phyloP scores from a whole-genome alignment of 2,329 filamentous ascomycete genomes.

The Parascedosporium putredinis region DNA sequence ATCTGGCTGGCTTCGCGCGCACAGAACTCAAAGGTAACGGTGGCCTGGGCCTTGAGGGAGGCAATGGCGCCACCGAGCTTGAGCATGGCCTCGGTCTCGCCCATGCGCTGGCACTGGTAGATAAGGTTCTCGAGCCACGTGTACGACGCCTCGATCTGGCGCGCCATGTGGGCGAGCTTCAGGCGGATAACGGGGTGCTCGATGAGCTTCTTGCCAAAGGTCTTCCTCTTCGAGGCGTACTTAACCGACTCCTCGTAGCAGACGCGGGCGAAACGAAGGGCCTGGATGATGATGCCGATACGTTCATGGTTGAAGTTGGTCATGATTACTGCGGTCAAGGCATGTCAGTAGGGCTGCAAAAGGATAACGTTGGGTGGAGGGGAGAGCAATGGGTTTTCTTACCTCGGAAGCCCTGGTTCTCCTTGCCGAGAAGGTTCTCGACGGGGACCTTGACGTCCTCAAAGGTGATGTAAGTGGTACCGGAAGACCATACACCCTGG shows the following conservation, averaged over 20 bases:
- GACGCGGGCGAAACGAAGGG: slow-evolving; percentile 85
- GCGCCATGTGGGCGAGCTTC: slow-evolving; percentile 96
- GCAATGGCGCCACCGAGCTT: slow-evolving; percentile 92
- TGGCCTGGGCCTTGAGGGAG: slow-evolving; percentile 85
- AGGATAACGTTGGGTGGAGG: too few species aligned
- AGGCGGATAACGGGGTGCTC: slow-evolving; percentile 95
- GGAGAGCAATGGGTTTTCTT: too few species aligned
- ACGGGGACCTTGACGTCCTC: slow-evolving; percentile 99
- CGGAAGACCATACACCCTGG: slow-evolving; percentile 91
- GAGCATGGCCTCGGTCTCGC: slow-evolving; percentile 89
- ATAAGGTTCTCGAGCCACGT: slow-evolving; percentile 94
- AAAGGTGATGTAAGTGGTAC: slow-evolving; percentile 95
- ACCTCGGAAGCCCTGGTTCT: slow-evolving; percentile 88
- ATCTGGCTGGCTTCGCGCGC: slow-evolving; percentile 94
- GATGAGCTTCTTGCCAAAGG: slow-evolving; percentile 93
- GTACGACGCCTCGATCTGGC: slow-evolving; percentile 94
- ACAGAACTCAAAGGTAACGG: slow-evolving; percentile 94
- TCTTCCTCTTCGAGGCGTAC: slow-evolving; percentile 93
- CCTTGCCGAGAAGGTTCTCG: slow-evolving; percentile 96
- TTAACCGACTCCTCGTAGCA: slow-evolving; percentile 96
- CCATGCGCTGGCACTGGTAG: slow-evolving; percentile 88
- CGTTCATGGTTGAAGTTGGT: slow-evolving; percentile 99
- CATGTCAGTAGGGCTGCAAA: too few species aligned
- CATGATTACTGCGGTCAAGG: slow-evolving; percentile 90
- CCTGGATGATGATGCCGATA: slow-evolving; percentile 97